A percentile compares a stretch with the other conserved stretches of the same genome.
These are phyloP conservation scores for Globisporangium irregulare DNA, from an alignment of 352 stramenopile genomes.

Conservation along the genomic window DNA sequence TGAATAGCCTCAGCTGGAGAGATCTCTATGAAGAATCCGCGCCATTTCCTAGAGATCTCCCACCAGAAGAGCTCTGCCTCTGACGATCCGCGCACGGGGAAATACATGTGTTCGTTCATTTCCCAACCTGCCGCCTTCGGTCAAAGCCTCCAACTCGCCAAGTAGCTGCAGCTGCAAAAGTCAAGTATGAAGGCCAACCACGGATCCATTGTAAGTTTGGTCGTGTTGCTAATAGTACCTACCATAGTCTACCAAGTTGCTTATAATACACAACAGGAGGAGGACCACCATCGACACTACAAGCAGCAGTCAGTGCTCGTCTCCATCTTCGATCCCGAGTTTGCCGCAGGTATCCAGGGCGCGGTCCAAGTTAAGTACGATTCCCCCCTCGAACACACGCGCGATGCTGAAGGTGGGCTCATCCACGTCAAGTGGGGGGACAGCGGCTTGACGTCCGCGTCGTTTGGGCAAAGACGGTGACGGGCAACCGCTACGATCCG, in stretches of 20 bases:
- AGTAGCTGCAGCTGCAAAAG: background rate
- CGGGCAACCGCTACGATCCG: slow-evolving; percentile 62
- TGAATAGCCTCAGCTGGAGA: background rate
- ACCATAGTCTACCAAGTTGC: background rate
- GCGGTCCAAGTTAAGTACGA: background rate
- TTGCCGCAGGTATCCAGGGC: background rate
- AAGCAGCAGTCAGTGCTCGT: background rate
- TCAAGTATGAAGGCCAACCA: background rate
- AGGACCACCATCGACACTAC: background rate
- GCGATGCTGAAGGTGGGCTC: background rate
- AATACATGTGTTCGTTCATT: background rate
- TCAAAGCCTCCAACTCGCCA: background rate
- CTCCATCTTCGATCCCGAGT: background rate
- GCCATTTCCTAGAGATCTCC: background rate
- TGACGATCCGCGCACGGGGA: too few relatives aligned
- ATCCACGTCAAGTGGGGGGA: slow-evolving; percentile 53
- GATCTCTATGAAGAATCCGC: background rate
- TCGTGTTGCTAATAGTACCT: background rate
- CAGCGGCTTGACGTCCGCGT: slow-evolving; percentile 24
- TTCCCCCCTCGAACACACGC: background rate
- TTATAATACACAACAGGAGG: background rate
- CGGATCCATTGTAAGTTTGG: background rate
- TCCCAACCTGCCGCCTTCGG: background rate
- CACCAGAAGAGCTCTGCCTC: background rate
- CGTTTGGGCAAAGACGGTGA: slow-evolving; percentile 28